A percentile compares a stretch with the other conserved stretches of the same genome.
phyloP scores from a whole-genome alignment of 2,329 filamentous ascomycete species.

The Aspergillus aculeatinus region DNA sequence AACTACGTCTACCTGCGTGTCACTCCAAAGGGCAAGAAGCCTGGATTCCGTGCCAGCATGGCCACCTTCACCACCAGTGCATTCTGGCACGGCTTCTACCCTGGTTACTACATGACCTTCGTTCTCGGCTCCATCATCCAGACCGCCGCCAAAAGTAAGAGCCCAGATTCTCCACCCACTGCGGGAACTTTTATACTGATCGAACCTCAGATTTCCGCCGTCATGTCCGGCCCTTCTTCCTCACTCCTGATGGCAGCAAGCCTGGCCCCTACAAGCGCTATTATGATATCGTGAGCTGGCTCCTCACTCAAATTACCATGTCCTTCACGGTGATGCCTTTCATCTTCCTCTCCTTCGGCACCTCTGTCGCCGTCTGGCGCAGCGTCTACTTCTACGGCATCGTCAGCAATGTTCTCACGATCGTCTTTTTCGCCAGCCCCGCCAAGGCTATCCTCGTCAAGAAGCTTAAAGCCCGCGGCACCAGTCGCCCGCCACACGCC shows the following conservation, averaged over 20 bases:
- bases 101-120: conserved; percentile 92
- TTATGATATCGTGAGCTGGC: conserved; percentile 76
- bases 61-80: conserved; percentile 93
- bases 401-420: conserved; percentile 62
- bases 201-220: conserved; percentile 72
- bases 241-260: conserved; percentile 70
- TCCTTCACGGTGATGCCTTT: conserved; percentile 83
- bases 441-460: conserved; percentile 63
- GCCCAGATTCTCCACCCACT: not conserved
- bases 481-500: conserved; percentile 29
- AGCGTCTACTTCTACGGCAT: conserved; percentile 87
- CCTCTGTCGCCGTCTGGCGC: conserved; percentile 73
- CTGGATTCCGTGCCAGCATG: conserved; percentile 89
- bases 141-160: conserved; percentile 88
- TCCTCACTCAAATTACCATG: conserved; percentile 79
- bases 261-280: conserved; percentile 73
- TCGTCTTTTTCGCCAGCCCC: conserved; percentile 77
- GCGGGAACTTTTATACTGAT: conserved; percentile 18
- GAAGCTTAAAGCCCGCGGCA: conserved; percentile 57
- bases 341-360: conserved; percentile 70
- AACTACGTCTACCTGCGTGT: conserved; percentile 96
- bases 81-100: conserved; percentile 97
- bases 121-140: conserved; percentile 87
- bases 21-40: conserved; percentile 92
- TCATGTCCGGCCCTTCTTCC: conserved; percentile 86